These are phyloP conservation scores for Hydrangea macrophylla DNA, from an alignment of 148 eudicot species.

Conservation along the genomic window DNA sequence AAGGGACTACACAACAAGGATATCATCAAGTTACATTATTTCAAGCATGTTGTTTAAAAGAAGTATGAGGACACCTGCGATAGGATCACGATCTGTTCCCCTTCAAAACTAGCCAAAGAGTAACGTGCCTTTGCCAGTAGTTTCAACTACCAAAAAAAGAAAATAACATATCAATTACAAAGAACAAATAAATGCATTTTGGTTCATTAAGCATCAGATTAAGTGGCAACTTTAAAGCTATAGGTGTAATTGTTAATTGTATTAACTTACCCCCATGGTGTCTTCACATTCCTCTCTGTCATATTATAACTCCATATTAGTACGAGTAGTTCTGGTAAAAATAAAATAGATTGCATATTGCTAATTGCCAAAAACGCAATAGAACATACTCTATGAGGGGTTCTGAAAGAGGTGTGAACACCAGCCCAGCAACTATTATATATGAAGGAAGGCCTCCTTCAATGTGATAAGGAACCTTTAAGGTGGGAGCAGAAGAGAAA, in stretches of 20 bases:
- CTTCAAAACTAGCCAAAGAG: constrained; percentile 75
- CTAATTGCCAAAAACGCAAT: background rate
- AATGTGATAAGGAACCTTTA: constrained; percentile 89
- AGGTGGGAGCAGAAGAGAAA: constrained; percentile 4
- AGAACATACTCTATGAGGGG: constrained; percentile 83
- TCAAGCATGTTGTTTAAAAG: constrained; percentile 7
- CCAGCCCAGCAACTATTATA: constrained; percentile 91
- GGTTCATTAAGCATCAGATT: constrained; percentile 4
- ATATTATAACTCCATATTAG: constrained; percentile 10
- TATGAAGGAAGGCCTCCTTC: constrained; percentile 94
- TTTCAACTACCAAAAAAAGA: constrained; percentile 46
- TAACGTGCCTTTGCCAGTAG: constrained; percentile 84
- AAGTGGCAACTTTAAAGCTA: background rate
- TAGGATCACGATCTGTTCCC: constrained; percentile 86
- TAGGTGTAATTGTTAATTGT: background rate
- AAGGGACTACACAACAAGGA: background rate
- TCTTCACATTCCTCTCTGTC: constrained; percentile 94
- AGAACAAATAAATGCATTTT: background rate
- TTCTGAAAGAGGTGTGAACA: constrained; percentile 92
- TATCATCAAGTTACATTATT: background rate
- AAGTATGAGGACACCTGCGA: constrained; percentile 62
- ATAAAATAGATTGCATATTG: background rate
- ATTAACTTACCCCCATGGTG: constrained; percentile 69
- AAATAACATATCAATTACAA: constrained; percentile 5
- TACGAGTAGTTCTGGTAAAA: background rate